Evolutionary conservation across 495 filamentous ascomycete species (phyloP).

Genomic region (Symbiotaphrina buchneri): DNA sequence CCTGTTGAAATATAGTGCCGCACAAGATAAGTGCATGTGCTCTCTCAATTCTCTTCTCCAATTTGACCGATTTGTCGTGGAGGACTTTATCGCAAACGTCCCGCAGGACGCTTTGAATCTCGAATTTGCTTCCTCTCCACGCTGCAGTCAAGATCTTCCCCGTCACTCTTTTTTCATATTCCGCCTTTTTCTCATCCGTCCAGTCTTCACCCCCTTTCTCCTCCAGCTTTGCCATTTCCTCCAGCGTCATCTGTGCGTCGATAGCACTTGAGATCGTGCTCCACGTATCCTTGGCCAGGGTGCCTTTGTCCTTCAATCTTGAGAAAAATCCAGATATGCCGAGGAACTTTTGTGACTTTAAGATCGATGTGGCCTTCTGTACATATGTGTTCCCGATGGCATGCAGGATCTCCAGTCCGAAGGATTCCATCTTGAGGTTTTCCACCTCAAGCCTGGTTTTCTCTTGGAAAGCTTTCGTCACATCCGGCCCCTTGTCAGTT

Average conservation of each 20-base stretch:
- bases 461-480: conserved; percentile 73
- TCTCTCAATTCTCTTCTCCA: conserved; percentile 72
- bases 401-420: conserved; percentile 91
- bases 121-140: conserved; percentile 91
- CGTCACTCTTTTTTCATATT: conserved; percentile 86
- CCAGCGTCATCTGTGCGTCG: conserved; percentile 93
- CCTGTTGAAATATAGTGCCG: conserved; percentile 73
- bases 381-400: conserved; percentile 81
- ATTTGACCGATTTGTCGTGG: conserved; percentile 58
- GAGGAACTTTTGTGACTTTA: conserved; percentile 92
- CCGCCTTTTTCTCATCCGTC: conserved; percentile 95
- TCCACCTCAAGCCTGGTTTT: conserved; percentile 92
- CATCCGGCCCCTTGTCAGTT: conserved; percentile 70
- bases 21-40: conserved; percentile 73
- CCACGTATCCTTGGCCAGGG: conserved; percentile 93
- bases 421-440: conserved; percentile 97
- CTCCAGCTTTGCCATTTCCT: conserved; percentile 94
- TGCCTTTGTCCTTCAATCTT: conserved; percentile 88
- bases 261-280: conserved; percentile 94
- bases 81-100: conserved; percentile 60
- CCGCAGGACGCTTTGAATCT: conserved; percentile 88
- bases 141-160: conserved; percentile 97
- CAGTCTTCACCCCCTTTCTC: conserved; percentile 91
- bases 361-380: conserved; percentile 61
- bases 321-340: conserved; percentile 90